These are phyloP conservation scores for Periconia digitata DNA, from an alignment of 2,329 filamentous ascomycete species.

Conservation along the genomic window DNA sequence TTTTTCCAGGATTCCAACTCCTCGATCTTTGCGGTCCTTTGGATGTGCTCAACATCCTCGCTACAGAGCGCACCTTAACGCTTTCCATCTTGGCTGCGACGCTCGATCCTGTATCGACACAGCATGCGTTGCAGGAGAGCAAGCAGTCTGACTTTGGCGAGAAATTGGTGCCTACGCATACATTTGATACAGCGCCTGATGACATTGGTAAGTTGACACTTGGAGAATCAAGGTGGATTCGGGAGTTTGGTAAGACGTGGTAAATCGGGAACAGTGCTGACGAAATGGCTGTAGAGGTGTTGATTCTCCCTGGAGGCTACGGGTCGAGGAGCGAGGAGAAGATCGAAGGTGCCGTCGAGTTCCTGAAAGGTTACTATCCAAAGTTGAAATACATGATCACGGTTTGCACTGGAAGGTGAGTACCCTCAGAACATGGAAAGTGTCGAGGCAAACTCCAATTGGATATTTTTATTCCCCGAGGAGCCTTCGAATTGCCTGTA, in stretches of 20 bases:
- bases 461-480: neutral
- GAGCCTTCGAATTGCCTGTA: neutral
- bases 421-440: neutral
- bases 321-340: constrained; percentile 46
- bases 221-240: constrained; percentile 63
- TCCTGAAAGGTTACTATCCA: constrained; percentile 50
- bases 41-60: constrained; percentile 48
- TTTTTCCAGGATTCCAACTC: constrained; percentile 43
- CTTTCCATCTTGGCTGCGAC: constrained; percentile 39
- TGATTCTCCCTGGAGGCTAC: constrained; percentile 66
- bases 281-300: constrained; percentile 40
- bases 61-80: constrained; percentile 23
- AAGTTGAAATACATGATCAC: constrained; percentile 50
- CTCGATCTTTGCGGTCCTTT: constrained; percentile 49
- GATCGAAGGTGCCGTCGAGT: constrained; percentile 47
- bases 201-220: constrained; percentile 65
- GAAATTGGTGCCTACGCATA: constrained; percentile 54
- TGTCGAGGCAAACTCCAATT: no score
- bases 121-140: constrained; percentile 10
- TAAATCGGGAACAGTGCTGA: neutral
- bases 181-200: constrained; percentile 53
- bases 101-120: constrained; percentile 38
- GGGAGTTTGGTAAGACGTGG: no score
- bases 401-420: constrained; percentile 62
- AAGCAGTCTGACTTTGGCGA: constrained; percentile 36